phyloP scores from a whole-genome alignment of 2,329 filamentous ascomycete species.

The Endoconidiophora polonica region DNA sequence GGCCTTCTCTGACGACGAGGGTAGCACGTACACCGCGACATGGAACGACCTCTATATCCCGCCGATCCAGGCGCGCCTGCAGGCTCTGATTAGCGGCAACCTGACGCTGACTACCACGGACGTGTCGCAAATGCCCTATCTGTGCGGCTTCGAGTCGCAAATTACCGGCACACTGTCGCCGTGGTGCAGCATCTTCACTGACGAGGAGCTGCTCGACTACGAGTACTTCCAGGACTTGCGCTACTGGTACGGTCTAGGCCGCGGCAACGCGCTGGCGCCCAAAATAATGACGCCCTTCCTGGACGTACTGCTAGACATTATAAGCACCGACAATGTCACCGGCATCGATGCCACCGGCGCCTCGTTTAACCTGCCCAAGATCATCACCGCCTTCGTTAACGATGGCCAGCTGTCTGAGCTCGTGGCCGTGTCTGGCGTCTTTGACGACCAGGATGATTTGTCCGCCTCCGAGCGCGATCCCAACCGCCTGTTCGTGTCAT shows the following conservation, averaged over 20 bases:
- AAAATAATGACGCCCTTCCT: constrained; percentile 47
- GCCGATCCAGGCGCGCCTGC: constrained; percentile 35
- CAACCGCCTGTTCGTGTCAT: constrained; percentile 35
- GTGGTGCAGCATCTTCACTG: constrained; percentile 45
- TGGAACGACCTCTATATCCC: constrained; percentile 38
- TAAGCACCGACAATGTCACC: constrained; percentile 34
- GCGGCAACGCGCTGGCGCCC: constrained; percentile 34
- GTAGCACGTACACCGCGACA: constrained; percentile 26
- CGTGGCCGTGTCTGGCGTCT: constrained; percentile 41
- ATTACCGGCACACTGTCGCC: constrained; percentile 44
- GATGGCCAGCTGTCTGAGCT: constrained; percentile 50
- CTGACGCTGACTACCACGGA: constrained; percentile 38
- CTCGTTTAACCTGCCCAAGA: constrained; percentile 33
- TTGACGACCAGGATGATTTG: constrained; percentile 36
- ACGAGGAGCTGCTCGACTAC: constrained; percentile 44
- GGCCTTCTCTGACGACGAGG: constrained; percentile 36
- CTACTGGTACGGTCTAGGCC: constrained; percentile 50
- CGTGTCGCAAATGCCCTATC: constrained; percentile 43
- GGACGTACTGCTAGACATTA: constrained; percentile 32
- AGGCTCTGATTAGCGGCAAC: constrained; percentile 34
- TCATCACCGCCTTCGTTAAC: constrained; percentile 47
- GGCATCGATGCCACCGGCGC: constrained; percentile 30
- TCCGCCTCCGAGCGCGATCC: constrained; percentile 29
- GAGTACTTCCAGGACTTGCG: constrained; percentile 52
- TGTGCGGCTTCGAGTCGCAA: constrained; percentile 57